Evolutionary conservation across 306 rosid genomes (phyloP), one percentile per base, ranked within the genome.

Genomic region (Spatholobus suberectus): DNA sequence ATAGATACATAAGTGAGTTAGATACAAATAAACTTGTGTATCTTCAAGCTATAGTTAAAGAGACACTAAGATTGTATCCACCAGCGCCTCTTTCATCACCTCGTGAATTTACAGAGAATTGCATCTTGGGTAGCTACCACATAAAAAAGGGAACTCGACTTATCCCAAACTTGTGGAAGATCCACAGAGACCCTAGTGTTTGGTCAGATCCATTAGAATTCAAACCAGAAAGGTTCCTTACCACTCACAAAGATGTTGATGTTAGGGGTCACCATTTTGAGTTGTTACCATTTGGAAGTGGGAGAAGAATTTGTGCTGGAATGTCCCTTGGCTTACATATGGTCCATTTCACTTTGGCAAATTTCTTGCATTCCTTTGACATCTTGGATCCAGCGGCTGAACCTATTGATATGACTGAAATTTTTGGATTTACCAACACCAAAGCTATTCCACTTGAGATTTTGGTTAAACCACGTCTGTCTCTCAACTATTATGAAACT

Each of bases 201-300:
- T 83, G 87, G 87, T 4, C 79, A 2, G 62, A 83, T 73, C 87
- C 83, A 2, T 27, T 63, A 8, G 77, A 78, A 1, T 84, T 84
- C 44, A 73, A 78, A 34, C 87, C 87, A 0, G 87, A 78, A 21
- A 78, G 81, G 29, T 84, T 84, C 10, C 71, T 78, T n/a, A 84
- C 72, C 8, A 73, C 84, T 15, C 84, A 84, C 1, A 63, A 84
- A 79, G 38, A 73, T 18, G 81, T 84, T 7, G 81, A 84, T 41
- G 46, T 78, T 4, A 65, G 6, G 12, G 82, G 86, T 7, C 74
- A 61, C 1, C 14, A 83, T 77, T 83, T 46, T 20, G 83, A 77
- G 69, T 70, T 83, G 3, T 37, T 77, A 21, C 86, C 86, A 10
- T 83, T 83, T 70, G 86, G 86, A 77, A 70, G 83, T 49, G 83